phyloP scores from a whole-genome alignment of 768 basidiomycete genomes.

The Rhizopogon vinicolor region DNA sequence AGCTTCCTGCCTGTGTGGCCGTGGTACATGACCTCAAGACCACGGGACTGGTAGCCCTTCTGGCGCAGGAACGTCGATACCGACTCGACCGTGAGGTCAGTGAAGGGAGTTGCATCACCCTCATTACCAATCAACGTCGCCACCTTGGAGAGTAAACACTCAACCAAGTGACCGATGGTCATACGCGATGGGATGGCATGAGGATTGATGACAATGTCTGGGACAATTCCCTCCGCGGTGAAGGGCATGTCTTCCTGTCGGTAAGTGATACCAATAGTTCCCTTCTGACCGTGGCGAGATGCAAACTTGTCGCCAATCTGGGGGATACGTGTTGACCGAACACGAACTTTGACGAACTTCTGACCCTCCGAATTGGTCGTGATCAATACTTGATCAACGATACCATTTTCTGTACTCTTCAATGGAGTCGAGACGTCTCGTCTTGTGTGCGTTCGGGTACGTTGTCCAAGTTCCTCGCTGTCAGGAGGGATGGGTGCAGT shows the following conservation, averaged over 20 bases:
- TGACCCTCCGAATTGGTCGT: constrained; percentile 95
- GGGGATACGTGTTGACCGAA: constrained; percentile 92
- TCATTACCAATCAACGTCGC: constrained; percentile 95
- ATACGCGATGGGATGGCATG: constrained; percentile 99
- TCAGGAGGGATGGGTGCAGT: constrained; percentile 96
- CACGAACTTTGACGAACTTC: constrained; percentile 97
- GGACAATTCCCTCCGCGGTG: constrained; percentile 93
- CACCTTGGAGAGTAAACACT: constrained; percentile 94
- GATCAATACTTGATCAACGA: constrained; percentile 95
- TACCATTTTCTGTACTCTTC: constrained; percentile 97
- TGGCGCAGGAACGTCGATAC: constrained; percentile 89
- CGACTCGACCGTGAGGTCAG: constrained; percentile 94
- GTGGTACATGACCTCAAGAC: constrained; percentile 97
- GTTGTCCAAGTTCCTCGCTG: constrained; percentile 94
- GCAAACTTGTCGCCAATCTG: constrained; percentile 99
- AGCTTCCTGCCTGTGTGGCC: constrained; percentile 98
- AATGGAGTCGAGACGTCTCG: constrained; percentile 96
- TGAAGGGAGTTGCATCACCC: constrained; percentile 98
- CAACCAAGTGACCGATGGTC: constrained; percentile 99
- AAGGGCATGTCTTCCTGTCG: constrained; percentile 99
- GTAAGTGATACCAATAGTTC: constrained; percentile 99
- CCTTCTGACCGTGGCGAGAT: constrained; percentile 98
- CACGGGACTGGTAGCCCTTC: constrained; percentile 95
- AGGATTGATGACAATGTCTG: constrained; percentile 97
- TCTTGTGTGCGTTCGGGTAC: constrained; percentile 88